Evolutionary conservation across 2,329 filamentous ascomycete species (phyloP), one percentile per base, ranked within the genome.

Genomic region (Neurospora sp.): DNA sequence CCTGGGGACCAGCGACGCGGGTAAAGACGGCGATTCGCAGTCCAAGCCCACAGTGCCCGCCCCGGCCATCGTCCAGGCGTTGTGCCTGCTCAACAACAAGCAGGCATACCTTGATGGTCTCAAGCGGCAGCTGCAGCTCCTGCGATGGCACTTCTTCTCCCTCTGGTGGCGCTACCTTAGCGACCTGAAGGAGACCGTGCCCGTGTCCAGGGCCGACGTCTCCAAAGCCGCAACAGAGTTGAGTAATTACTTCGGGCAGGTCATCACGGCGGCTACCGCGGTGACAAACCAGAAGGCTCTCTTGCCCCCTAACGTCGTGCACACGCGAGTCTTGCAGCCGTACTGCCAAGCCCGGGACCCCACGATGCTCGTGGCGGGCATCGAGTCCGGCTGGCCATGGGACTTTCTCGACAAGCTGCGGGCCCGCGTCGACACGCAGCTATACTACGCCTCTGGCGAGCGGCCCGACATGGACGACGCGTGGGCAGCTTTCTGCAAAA

Each of bases 121-220:
- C 38, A 67, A 23, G 9, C 73, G 74, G 10, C 66, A 71, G 13
- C 66, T 74, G 4, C 66, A 68, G 19, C 74, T 77, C 40, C 68
- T 74, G 13, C 77, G 76, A 38, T 83, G 81, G 81, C 76, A 80
- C 6, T 73, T 83, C 72, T 83, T 83, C 70, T 75, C 80, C 0
- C 17, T 73, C 2, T 83, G 81, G 81, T 83, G 81, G 81, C 78
- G 79, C 67, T 81, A 76, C 52, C 72, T 79, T 1, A 77, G 70
- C 62, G 75, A 77, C 52, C 68, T 72, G 9, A 11, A 11, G 38
- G 38, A 38, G 38, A 38, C 38, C 38, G 38, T 38, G 38, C 13
- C 38, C 38, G 38, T 2, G 38, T 38, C 19, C 19, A 23, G 19
- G 19, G 19, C 38, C 38, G 10, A 38, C 38, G 10, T 38, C 10